A percentile compares a stretch with the other conserved stretches of the same genome.
Evolutionary conservation across 306 rosid species (phyloP).

Genomic region (Fragaria iinumae): DNA sequence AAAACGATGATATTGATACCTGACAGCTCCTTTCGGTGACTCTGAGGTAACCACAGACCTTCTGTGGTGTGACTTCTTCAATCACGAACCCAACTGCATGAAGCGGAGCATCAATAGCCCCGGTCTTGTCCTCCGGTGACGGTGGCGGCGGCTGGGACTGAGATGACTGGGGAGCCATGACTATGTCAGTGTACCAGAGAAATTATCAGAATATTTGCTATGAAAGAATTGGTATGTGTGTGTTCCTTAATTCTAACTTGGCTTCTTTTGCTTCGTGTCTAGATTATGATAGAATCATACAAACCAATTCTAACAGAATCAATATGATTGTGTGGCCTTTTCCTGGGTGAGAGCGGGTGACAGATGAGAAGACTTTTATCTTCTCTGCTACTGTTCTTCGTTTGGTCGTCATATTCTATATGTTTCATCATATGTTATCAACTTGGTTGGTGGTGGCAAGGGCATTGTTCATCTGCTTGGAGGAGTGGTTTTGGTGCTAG

Average conservation of each 20-base stretch:
- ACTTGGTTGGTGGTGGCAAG: not conserved
- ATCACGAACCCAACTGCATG: conserved; percentile 59
- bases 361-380: not conserved
- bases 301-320: not conserved
- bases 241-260: not conserved
- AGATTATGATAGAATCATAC: not conserved
- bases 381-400: not conserved
- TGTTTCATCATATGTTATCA: not conserved
- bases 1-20: conserved; percentile 32
- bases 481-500: not conserved
- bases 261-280: not conserved
- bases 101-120: conserved; percentile 54
- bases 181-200: no score
- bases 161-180: conserved; percentile 14
- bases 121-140: conserved; percentile 31
- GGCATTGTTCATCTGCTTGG: not conserved
- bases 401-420: not conserved
- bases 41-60: conserved; percentile 62
- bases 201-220: no score
- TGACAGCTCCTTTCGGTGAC: conserved; percentile 67
- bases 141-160: not conserved
- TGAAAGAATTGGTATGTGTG: not conserved
- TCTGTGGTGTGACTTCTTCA: conserved; percentile 47
- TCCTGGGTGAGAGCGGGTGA: not conserved
- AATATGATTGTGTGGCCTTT: not conserved